Conservation (phyloP, 2,329 filamentous ascomycete genomes). For the Elsinoe necatrix region DNA sequence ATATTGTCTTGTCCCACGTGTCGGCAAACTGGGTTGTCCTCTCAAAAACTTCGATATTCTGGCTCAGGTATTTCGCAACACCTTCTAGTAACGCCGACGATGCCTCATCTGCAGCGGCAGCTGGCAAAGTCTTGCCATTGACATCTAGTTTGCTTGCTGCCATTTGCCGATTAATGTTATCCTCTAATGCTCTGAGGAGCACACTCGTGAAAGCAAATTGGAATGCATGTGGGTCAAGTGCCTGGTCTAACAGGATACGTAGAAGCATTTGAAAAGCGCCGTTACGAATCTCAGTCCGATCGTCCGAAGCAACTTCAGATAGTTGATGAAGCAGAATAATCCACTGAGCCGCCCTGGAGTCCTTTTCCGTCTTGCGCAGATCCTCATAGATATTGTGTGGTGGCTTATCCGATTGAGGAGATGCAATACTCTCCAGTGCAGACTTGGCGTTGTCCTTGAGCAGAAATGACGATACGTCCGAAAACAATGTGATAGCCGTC, state of each 20-base stretch:
- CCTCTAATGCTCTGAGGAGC: constrained; percentile 63
- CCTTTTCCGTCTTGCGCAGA: constrained; percentile 35
- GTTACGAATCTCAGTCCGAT: constrained; percentile 67
- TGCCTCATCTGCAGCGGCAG: constrained; percentile 46
- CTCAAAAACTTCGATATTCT: constrained; percentile 66
- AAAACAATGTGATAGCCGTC: constrained; percentile 89
- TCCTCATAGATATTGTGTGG: constrained; percentile 14
- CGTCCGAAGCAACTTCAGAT: constrained; percentile 62
- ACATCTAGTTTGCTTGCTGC: constrained; percentile 20
- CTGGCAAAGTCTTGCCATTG: not conserved
- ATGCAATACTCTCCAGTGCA: constrained; percentile 26
- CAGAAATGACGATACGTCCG: constrained; percentile 87
- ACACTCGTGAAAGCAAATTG: constrained; percentile 72
- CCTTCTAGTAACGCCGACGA: constrained; percentile 66
- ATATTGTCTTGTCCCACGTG: constrained; percentile 68
- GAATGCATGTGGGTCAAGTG: constrained; percentile 68
- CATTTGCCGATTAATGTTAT: constrained; percentile 19
- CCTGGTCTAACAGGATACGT: constrained; percentile 84
- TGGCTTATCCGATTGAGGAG: constrained; percentile 7
- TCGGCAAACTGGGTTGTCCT: constrained; percentile 57
- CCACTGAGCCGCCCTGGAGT: constrained; percentile 66
- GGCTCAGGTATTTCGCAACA: constrained; percentile 62
- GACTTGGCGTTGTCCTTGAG: constrained; percentile 40
- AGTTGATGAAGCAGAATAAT: constrained; percentile 65
- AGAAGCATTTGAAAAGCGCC: constrained; percentile 86